Evolutionary conservation across 176 grass and related monocot species (phyloP), one percentile per base, ranked within the genome.

Genomic region (Aegilops speltoides): DNA sequence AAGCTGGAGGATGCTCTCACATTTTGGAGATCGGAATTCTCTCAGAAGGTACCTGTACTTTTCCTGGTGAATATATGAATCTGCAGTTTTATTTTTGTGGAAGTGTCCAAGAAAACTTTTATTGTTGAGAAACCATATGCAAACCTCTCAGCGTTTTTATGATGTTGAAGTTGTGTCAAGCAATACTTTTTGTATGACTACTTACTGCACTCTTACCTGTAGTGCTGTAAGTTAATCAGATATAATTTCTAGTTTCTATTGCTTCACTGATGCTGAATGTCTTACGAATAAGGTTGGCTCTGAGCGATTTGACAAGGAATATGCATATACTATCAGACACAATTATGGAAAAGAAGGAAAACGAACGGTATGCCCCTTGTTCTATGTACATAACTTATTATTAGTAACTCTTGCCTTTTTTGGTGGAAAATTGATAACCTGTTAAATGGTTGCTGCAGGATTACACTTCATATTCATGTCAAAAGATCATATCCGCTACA

Each of bases 321-420:
- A 96, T 86, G 90, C 92, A 48, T 99, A 99, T 79, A 78, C 28
- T 80, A 91, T 99, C 65, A 95, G 97, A 50, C 89, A 96, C 74
- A 94, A 94, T 65, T 99, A 99, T 67, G 97, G 97, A 87, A 99
- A 99, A 92, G 94, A 99, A 94, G 97, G 94, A 88, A 99, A 98
- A 80, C 84, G 97, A 57, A 94, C 85, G 10, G 97, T 98, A 96
- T 76, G 86, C 34, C 77, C 43, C 77, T 78, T 71, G 60, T 69
- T 71, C 28, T 41, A 62, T 77, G 9, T 64, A 25, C 4, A 0
- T 74, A 84, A 38, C 17, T 46, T 68, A 36, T 59, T 80, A 68
- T 76, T 89, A 78, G 57, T 85, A 38, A 43, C 28, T 70, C 23
- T 81, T 40, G 77, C 76, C 23, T 5, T 77, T 77, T 77, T 29